Base-by-base conservation (phyloP, 2,329 filamentous ascomycete species). In the Seiridium unicorne region DNA sequence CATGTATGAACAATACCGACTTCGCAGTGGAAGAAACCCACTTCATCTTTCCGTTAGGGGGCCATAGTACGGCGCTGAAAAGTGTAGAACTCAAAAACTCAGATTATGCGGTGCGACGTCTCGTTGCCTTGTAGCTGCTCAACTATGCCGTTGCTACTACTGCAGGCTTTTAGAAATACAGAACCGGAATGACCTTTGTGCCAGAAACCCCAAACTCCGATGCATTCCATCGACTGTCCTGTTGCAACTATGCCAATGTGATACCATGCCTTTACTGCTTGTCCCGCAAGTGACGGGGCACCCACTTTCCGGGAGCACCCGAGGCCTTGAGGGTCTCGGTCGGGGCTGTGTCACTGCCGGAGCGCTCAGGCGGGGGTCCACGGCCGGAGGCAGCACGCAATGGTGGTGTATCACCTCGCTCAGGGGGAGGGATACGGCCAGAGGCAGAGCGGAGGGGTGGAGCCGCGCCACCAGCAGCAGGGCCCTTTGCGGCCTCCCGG, bases 251-350 rank as follows among this genome's bases (percentile, higher is more conserved):
- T 68, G 35, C 32, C 49, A 53, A 35, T 53, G 34, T 53, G 32
- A 35, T 53, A n/a, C 10, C 49, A n/a, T 13, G 31, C 9, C 61
- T 66, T 66, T 69, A 67, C 61, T 76, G 61, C 66, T 72, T 74
- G 51, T 79, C 74, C 58, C 75, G 74, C 57, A 77, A 66, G 68
- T 76, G 77, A 58, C 71, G 73, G 57, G 86, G 86, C 68, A 88
- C 83, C 75, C 81, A 89, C 73, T 86, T 88, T 66, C 84, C 84
- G 51, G 82, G 68, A 35, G 74, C 78, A 47, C 84, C 82, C 47
- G 81, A 80, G 13, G 84, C 73, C 69, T 81, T 82, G 61, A 85
- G 75, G 53, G 78, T 65, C 74, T 86, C 84, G 44, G 75, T 67
- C 76, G 47, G 71, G 73, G 58, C 82, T 77, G 60, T 79, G n/a